These are phyloP conservation scores for Friedmanniomyces endolithicus DNA, from an alignment of 495 filamentous ascomycete species.

Conservation along the genomic window DNA sequence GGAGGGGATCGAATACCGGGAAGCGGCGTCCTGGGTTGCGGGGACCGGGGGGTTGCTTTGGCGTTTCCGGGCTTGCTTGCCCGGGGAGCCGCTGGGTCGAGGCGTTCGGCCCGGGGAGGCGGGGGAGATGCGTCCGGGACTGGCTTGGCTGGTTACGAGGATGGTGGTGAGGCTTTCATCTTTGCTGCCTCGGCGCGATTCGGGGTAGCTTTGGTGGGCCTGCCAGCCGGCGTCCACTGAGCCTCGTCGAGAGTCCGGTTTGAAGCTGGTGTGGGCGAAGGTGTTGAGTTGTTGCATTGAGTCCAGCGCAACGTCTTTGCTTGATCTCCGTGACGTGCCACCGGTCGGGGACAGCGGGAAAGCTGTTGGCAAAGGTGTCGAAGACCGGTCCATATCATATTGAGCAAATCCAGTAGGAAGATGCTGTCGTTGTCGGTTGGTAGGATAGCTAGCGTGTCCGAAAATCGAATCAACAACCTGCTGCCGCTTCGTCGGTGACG, in stretches of 20 bases:
- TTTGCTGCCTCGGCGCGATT: conserved; percentile 21
- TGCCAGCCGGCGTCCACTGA: conserved; percentile 13
- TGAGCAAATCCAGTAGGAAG: neutral
- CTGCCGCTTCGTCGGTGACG: neutral
- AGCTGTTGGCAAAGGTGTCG: neutral
- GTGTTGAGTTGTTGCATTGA: conserved; percentile 12
- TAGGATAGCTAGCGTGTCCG: neutral
- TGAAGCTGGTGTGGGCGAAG: neutral
- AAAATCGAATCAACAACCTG: neutral
- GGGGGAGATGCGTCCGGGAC: conserved; percentile 6
- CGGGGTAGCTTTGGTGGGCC: conserved; percentile 16
- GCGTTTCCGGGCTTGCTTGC: conserved; percentile 2
- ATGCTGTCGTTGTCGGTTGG: conserved; percentile 7
- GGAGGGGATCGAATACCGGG: conserved; percentile 7
- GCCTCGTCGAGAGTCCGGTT: conserved; percentile 8
- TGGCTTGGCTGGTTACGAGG: conserved; percentile 18
- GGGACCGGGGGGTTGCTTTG: neutral
- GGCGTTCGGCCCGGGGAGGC: conserved; percentile 1
- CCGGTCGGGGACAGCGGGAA: conserved; percentile 3
- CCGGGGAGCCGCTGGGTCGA: conserved; percentile 3
- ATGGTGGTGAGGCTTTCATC: conserved; percentile 24
- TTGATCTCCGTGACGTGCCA: conserved; percentile 12
- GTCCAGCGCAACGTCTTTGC: conserved; percentile 21
- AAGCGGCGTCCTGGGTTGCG: neutral
- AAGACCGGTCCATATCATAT: conserved; percentile 2